A percentile compares a stretch with the other conserved stretches of the same genome.
These are phyloP conservation scores for Silene noctiflora DNA, from an alignment of 179 eudicot genomes.

Conservation along the genomic window DNA sequence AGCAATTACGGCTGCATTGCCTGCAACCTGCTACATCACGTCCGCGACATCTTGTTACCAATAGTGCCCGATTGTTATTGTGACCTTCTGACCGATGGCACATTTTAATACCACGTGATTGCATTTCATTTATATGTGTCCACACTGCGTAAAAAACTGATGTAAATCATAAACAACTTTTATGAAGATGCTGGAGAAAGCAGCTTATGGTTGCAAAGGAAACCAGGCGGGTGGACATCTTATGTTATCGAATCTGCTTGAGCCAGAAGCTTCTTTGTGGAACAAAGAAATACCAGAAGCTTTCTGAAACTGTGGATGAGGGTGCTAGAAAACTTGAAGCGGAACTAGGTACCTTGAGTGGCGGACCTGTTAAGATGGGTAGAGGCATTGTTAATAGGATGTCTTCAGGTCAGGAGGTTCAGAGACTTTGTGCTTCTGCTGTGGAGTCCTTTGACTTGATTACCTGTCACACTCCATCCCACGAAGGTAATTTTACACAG, in stretches of 20 bases:
- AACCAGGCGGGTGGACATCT: conserved; percentile 80
- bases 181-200: conserved; percentile 77
- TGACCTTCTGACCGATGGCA: too few species aligned
- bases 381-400: conserved; percentile 92
- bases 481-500: conserved; percentile 35
- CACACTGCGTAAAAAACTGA: neutral
- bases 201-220: conserved; percentile 77
- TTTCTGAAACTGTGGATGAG: conserved; percentile 52
- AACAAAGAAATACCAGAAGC: conserved; percentile 48
- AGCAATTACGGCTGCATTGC: too few species aligned
- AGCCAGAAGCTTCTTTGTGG: conserved; percentile 66
- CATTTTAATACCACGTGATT: neutral
- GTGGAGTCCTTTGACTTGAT: conserved; percentile 52
- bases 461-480: conserved; percentile 26
- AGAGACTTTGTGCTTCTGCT: conserved; percentile 66
- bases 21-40: too few species aligned
- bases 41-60: too few species aligned
- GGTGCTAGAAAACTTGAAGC: conserved; percentile 70
- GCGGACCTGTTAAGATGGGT: conserved; percentile 66
- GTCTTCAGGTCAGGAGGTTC: conserved; percentile 76
- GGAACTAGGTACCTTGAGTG: conserved; percentile 80
- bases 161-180: neutral
- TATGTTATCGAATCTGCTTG: conserved; percentile 76
- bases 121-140: too few species aligned
- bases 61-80: too few species aligned